Conservation (phyloP, 345 rosid species). For the Citrus cavaleriei region DNA sequence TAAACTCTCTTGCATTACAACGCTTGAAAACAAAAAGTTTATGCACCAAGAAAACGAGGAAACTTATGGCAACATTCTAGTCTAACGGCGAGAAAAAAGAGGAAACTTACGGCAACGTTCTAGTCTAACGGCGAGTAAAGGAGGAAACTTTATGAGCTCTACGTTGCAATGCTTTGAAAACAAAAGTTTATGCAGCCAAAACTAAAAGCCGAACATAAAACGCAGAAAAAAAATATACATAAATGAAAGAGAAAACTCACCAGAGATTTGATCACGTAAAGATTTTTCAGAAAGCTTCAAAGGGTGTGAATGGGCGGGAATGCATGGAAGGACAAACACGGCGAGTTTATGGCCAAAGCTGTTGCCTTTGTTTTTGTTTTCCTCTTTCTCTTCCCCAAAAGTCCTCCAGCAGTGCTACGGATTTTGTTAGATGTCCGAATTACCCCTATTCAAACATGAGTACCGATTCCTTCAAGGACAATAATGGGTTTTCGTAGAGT, state of each 20-base stretch:
- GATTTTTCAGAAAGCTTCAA: not conserved
- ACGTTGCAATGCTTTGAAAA: not conserved
- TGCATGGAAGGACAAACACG: not conserved
- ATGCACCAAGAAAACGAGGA: too few relatives aligned
- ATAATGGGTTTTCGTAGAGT: not conserved
- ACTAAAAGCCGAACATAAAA: too few relatives aligned
- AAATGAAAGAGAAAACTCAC: not conserved
- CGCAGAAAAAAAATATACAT: not conserved
- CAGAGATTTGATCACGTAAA: not conserved
- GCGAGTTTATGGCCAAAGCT: not conserved
- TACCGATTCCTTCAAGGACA: not conserved
- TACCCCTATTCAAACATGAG: not conserved
- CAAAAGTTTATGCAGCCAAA: not conserved
- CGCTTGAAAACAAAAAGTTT: too few relatives aligned
- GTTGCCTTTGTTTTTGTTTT: too few relatives aligned
- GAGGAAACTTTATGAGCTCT: not conserved
- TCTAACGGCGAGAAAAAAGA: not conserved
- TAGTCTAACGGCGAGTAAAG: not conserved
- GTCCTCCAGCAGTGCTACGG: not conserved
- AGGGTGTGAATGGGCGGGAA: not conserved
- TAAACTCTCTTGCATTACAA: not conserved
- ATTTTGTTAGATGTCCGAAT: not conserved
- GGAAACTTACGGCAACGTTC: not conserved
- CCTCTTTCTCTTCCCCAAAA: not conserved
- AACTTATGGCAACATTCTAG: too few relatives aligned